Evolutionary conservation across 2,329 filamentous ascomycete species (phyloP).

Genomic region (Alternaria atra): DNA sequence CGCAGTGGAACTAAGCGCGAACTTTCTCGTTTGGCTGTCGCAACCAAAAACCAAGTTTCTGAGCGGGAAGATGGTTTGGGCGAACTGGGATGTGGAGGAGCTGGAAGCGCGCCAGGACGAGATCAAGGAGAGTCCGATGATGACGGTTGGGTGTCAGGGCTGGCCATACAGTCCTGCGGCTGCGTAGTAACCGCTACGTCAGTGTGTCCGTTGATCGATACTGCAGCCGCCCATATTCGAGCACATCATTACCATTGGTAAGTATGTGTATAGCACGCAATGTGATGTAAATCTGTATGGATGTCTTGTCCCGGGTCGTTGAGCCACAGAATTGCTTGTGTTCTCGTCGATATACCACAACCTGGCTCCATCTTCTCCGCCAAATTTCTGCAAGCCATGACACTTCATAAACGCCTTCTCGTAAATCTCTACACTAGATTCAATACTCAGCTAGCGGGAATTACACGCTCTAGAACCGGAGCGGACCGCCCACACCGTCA

Average conservation of each 20-base stretch:
- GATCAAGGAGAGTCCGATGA: conserved; percentile 24
- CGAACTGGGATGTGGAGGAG: conserved; percentile 47
- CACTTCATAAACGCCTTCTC: background rate
- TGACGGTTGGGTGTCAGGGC: background rate
- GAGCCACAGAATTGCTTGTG: too few relatives aligned
- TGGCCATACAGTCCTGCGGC: background rate
- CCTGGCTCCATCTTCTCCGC: background rate
- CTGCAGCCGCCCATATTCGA: background rate
- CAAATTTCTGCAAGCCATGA: background rate
- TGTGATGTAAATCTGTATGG: background rate
- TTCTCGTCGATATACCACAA: too few relatives aligned
- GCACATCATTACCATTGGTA: too few relatives aligned
- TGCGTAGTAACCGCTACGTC: background rate
- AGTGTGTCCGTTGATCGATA: background rate
- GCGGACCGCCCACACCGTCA: background rate
- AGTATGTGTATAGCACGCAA: background rate
- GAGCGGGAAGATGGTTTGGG: conserved; percentile 32
- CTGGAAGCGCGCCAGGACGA: conserved; percentile 33
- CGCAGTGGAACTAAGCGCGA: conserved; percentile 10
- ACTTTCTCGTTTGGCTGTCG: conserved; percentile 41
- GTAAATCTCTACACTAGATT: background rate
- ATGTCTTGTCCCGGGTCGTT: background rate
- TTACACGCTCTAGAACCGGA: background rate
- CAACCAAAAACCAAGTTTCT: conserved; percentile 28
- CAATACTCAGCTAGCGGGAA: background rate